Conservation (phyloP, 2,329 filamentous ascomycete genomes). For the Cladosporium sp. region DNA sequence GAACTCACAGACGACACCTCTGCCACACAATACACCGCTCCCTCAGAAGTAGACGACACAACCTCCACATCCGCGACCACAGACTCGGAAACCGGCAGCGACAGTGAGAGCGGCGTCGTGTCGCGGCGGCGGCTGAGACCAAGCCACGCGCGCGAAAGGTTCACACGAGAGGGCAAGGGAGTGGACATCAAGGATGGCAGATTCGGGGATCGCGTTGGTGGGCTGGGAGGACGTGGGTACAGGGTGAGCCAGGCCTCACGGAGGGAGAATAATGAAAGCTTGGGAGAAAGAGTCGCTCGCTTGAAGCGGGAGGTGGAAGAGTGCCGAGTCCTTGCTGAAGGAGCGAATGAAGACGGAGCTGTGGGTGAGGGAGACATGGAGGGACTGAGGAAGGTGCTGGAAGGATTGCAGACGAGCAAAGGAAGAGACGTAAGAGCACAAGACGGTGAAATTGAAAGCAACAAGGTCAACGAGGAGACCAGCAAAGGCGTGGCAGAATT, state of each 20-base stretch:
- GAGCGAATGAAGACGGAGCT: conserved; percentile 49
- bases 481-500: conserved; percentile 74
- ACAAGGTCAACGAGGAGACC: conserved; percentile 27
- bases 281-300: conserved; percentile 78
- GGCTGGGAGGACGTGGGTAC: conserved; percentile 32
- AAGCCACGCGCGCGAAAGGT: conserved; percentile 76
- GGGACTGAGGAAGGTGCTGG: conserved; percentile 71
- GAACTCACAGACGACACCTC: conserved; percentile 89
- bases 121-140: conserved; percentile 75
- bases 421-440: conserved; percentile 17
- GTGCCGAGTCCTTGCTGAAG: conserved; percentile 41
- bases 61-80: conserved; percentile 36
- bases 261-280: conserved; percentile 65
- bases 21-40: conserved; percentile 10
- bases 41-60: conserved; percentile 21
- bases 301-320: conserved; percentile 79
- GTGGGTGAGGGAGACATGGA: conserved; percentile 62
- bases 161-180: conserved; percentile 53
- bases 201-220: conserved; percentile 84
- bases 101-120: conserved; percentile 58
- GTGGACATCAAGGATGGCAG: conserved; percentile 79
- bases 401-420: conserved; percentile 56
- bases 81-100: conserved; percentile 46
- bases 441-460: conserved; percentile 2
- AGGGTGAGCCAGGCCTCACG: conserved; percentile 68